Evolutionary conservation across 306 rosid species (phyloP).

Genomic region (Styphnolobium japonicum): DNA sequence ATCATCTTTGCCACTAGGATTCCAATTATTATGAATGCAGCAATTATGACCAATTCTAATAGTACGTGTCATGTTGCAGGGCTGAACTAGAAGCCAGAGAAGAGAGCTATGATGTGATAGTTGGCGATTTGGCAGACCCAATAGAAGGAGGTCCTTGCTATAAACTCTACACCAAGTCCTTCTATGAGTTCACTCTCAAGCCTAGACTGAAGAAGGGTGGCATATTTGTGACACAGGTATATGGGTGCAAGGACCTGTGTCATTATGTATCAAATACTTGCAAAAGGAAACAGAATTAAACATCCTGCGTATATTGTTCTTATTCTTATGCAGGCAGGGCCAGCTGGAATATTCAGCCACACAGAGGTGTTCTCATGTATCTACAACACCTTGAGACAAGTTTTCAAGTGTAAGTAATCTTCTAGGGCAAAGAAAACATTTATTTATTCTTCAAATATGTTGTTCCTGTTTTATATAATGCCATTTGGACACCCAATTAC

Average conservation of each 20-base stretch:
- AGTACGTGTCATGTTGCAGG: conserved; percentile 40
- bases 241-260: not conserved
- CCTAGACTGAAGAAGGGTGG: conserved; percentile 82
- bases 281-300: not conserved
- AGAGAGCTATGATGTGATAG: conserved; percentile 71
- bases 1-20: not conserved
- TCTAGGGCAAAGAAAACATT: not conserved
- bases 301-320: not conserved
- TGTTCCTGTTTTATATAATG: not conserved
- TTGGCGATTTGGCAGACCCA: conserved; percentile 96
- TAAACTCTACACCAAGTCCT: conserved; percentile 92
- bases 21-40: not conserved
- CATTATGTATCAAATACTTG: not conserved
- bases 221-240: conserved; percentile 90
- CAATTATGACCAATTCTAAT: not conserved
- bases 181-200: conserved; percentile 78
- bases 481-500: not conserved
- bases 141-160: conserved; percentile 97
- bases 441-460: not conserved
- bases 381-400: conserved; percentile 86
- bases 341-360: conserved; percentile 98
- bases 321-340: conserved; percentile 68
- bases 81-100: conserved; percentile 69
- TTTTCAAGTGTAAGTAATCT: conserved; percentile 74
- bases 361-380: conserved; percentile 93